Percentiles rank a stretch among this genome's conserved stretches.
Conservation (phyloP, 2,329 filamentous ascomycete genomes). For the Botryosphaeria dothidea region DNA sequence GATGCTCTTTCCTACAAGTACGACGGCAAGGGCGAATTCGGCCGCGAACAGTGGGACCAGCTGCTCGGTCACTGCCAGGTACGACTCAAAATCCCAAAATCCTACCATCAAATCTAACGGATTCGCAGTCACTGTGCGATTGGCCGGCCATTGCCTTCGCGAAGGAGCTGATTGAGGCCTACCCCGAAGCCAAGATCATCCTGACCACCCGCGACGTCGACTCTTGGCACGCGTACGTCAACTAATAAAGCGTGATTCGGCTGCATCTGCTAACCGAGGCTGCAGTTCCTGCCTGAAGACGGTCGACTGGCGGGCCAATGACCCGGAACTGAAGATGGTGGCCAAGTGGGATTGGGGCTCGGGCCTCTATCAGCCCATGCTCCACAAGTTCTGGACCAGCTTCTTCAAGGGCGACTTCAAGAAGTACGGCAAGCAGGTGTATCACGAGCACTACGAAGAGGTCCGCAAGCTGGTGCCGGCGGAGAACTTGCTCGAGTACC, state of each 20-base stretch:
- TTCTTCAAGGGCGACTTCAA: slow-evolving; percentile 70
- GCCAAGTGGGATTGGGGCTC: slow-evolving; percentile 29
- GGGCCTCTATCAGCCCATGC: slow-evolving; percentile 63
- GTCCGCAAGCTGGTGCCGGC: slow-evolving; percentile 28
- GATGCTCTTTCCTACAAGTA: slow-evolving; percentile 66
- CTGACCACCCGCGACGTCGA: slow-evolving; percentile 32
- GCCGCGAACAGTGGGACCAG: slow-evolving; percentile 47
- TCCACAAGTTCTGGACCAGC: slow-evolving; percentile 67
- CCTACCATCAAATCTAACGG: neutral
- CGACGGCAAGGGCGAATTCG: slow-evolving; percentile 55
- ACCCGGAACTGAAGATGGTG: slow-evolving; percentile 28
- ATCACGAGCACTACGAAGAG: slow-evolving; percentile 28
- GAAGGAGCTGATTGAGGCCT: slow-evolving; percentile 31
- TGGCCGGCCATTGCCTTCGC: slow-evolving; percentile 32
- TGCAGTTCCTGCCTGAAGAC: slow-evolving; percentile 26
- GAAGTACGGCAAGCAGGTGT: slow-evolving; percentile 37
- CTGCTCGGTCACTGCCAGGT: slow-evolving; percentile 47
- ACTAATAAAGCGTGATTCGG: slow-evolving; percentile 14
- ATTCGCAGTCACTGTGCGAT: slow-evolving; percentile 26
- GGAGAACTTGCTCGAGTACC: slow-evolving; percentile 30
- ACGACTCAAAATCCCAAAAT: no score
- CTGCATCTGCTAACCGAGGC: slow-evolving; percentile 27
- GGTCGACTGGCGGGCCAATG: slow-evolving; percentile 27
- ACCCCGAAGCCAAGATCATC: slow-evolving; percentile 36
- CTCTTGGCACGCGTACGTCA: slow-evolving; percentile 31